Percentiles rank a stretch among this genome's conserved stretches.
phyloP scores from a whole-genome alignment of 108 stramenopile genomes.

The Cyclostephanos tholiformis region DNA sequence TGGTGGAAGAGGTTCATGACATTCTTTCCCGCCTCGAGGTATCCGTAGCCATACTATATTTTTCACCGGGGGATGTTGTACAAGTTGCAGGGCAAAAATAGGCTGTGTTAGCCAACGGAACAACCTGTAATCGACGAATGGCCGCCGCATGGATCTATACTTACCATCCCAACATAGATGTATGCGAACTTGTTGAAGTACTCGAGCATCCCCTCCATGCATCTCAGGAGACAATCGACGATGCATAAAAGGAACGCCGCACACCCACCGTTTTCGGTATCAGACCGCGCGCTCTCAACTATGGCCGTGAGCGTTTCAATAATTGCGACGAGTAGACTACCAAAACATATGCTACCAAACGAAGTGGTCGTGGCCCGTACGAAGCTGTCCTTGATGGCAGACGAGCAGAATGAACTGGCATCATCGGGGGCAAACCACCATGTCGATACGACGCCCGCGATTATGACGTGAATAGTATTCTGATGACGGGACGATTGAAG shows the following conservation, averaged over 20 bases:
- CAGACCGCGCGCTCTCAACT: conserved; percentile 51
- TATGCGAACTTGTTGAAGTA: conserved; percentile 85
- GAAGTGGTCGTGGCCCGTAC: conserved; percentile 70
- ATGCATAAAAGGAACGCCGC: conserved; percentile 65
- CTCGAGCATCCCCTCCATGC: conserved; percentile 67
- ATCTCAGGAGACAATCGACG: conserved; percentile 69
- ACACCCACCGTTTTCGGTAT: conserved; percentile 52
- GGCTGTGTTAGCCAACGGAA: background rate
- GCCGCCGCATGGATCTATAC: conserved; percentile 3
- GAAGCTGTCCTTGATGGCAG: conserved; percentile 57
- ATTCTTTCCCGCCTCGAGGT: conserved; percentile 73
- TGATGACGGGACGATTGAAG: conserved; percentile 53
- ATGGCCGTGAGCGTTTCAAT: conserved; percentile 73
- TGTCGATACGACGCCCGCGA: conserved; percentile 80
- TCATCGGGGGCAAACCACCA: conserved; percentile 91
- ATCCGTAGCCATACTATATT: conserved; percentile 73
- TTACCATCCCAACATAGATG: conserved; percentile 79
- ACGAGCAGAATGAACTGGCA: conserved; percentile 62
- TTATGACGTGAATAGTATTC: conserved; percentile 82
- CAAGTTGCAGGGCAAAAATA: conserved; percentile 14
- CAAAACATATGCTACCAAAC: conserved; percentile 92
- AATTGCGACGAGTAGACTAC: conserved; percentile 82
- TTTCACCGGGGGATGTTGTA: no score
- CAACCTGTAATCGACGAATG: background rate
- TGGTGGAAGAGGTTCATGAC: conserved; percentile 70